Conservation (phyloP, 2,329 filamentous ascomycete species). For the Aspergillus clavatus region DNA sequence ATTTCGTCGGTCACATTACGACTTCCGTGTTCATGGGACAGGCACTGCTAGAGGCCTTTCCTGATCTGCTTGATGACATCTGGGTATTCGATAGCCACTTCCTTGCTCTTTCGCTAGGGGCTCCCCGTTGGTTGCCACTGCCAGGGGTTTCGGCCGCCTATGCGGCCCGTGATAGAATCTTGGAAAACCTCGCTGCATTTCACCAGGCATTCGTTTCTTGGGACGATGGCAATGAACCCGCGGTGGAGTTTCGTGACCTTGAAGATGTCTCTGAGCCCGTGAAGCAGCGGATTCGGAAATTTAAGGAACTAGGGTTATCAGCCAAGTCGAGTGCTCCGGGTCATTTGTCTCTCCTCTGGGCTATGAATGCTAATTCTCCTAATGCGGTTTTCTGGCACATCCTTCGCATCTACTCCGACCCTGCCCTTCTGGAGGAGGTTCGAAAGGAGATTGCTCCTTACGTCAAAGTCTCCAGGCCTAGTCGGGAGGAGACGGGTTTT, state of each 20-base stretch:
- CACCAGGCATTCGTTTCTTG: slow-evolving; percentile 41
- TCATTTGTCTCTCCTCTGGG: slow-evolving; percentile 53
- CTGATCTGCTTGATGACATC: slow-evolving; percentile 51
- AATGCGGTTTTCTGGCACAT: slow-evolving; percentile 51
- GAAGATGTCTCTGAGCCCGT: slow-evolving; percentile 47
- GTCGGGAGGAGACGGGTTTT: slow-evolving; percentile 35
- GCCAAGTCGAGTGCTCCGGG: slow-evolving; percentile 34
- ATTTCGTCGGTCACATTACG: slow-evolving; percentile 51
- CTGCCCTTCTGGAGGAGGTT: slow-evolving; percentile 39
- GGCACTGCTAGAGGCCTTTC: slow-evolving; percentile 49
- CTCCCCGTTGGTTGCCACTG: slow-evolving; percentile 53
- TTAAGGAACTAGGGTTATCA: slow-evolving; percentile 35
- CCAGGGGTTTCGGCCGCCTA: slow-evolving; percentile 48
- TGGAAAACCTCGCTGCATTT: slow-evolving; percentile 38
- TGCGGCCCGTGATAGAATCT: slow-evolving; percentile 42
- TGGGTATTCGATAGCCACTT: slow-evolving; percentile 53
- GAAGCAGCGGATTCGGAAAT: slow-evolving; percentile 39
- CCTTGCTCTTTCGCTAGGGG: slow-evolving; percentile 50
- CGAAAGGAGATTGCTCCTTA: slow-evolving; percentile 44
- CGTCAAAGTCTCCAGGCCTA: slow-evolving; percentile 36
- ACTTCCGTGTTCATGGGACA: slow-evolving; percentile 50
- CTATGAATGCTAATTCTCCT: slow-evolving; percentile 50
- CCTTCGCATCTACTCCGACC: slow-evolving; percentile 42
- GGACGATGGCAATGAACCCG: slow-evolving; percentile 41
- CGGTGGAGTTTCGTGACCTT: slow-evolving; percentile 44